A percentile compares a stretch with the other conserved stretches of the same genome.
phyloP scores from a whole-genome alignment of 768 basidiomycete genomes.

The Psilocybe tampanensis region DNA sequence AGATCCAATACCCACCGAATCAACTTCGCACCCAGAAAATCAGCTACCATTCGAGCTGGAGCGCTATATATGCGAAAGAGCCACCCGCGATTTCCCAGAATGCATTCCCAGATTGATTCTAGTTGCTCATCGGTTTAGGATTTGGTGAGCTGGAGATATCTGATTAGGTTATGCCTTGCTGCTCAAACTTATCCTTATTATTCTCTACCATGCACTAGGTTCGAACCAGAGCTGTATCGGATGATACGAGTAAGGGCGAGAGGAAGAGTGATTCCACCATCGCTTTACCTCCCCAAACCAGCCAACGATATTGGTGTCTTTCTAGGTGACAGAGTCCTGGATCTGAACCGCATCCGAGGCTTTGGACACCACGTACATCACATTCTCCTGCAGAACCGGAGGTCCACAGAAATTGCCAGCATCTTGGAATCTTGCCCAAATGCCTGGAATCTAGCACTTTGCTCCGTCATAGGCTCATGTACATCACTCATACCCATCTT shows the following conservation, averaged over 20 bases:
- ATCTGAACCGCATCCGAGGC: background rate
- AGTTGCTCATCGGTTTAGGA: background rate
- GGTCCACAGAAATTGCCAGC: slow-evolving; percentile 2
- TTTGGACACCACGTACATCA: slow-evolving; percentile 7
- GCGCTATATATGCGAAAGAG: slow-evolving; percentile 20
- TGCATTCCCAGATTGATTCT: slow-evolving; percentile 1
- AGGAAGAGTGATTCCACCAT: slow-evolving; percentile 8
- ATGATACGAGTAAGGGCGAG: slow-evolving; percentile 9
- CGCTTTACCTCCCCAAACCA: slow-evolving; percentile 1
- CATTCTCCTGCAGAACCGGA: slow-evolving; percentile 8
- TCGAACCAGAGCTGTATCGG: slow-evolving; percentile 12
- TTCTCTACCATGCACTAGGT: background rate
- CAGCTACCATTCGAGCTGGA: slow-evolving; percentile 16
- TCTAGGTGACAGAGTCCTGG: background rate
- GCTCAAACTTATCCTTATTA: background rate
- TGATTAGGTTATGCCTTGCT: background rate
- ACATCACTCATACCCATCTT: background rate
- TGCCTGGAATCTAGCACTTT: slow-evolving; percentile 10
- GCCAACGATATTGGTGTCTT: background rate
- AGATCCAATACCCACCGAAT: no score
- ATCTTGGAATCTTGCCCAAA: slow-evolving; percentile 9
- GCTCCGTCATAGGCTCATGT: slow-evolving; percentile 11
- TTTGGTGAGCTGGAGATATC: background rate
- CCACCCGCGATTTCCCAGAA: slow-evolving; percentile 5
- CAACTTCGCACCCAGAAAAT: no score